Conservation (phyloP, 306 rosid genomes). For the Fagus sylvatica region DNA sequence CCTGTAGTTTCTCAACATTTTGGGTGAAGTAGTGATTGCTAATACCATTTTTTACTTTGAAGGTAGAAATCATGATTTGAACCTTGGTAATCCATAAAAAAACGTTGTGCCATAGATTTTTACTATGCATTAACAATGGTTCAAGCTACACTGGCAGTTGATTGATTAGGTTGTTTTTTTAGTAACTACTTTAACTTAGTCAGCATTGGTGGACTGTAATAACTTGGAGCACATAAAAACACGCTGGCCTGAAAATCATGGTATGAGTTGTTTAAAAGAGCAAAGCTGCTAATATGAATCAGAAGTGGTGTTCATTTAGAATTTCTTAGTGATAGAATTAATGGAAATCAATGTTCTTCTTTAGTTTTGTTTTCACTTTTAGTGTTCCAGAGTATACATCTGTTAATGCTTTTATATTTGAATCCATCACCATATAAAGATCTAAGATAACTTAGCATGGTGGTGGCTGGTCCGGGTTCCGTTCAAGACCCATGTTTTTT, state of each 20-base stretch:
- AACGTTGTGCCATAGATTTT: too few relatives aligned
- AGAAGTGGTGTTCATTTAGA: not conserved
- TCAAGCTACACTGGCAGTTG: not conserved
- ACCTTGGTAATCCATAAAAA: not conserved
- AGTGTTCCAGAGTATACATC: too few relatives aligned
- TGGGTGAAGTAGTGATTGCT: not conserved
- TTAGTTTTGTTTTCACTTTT: not conserved
- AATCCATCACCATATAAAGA: not conserved
- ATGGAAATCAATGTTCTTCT: not conserved
- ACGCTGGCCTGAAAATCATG: conserved; percentile 1
- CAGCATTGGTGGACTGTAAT: not conserved
- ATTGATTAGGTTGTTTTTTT: not conserved
- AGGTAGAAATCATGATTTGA: not conserved
- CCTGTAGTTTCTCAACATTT: not conserved
- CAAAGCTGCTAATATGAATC: not conserved
- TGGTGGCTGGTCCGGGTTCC: not conserved
- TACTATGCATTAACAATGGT: not conserved
- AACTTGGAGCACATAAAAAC: conserved; percentile 6
- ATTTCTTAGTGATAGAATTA: not conserved
- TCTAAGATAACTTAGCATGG: not conserved
- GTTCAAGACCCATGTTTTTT: not conserved
- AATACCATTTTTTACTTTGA: not conserved
- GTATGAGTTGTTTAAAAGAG: not conserved
- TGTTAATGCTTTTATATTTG: not conserved
- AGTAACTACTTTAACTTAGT: not conserved